Evolutionary conservation across 1,284 basidiomycete species (phyloP).

Genomic region (Cutaneotrichosporon sp.): DNA sequence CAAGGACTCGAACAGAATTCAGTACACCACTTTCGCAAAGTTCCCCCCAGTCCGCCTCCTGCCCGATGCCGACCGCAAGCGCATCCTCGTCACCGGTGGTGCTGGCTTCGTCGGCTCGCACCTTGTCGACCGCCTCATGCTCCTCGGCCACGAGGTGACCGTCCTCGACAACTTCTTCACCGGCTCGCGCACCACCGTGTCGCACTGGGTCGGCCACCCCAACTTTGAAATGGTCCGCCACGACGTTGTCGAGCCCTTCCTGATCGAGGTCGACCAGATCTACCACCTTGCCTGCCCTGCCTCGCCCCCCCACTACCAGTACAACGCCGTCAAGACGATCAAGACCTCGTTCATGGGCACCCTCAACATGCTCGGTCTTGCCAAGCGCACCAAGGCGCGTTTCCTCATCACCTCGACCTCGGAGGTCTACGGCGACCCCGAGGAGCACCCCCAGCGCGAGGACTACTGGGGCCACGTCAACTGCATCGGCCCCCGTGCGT

Average conservation of each 20-base stretch:
- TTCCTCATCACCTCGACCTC: constrained; percentile 88
- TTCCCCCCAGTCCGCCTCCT: constrained; percentile 89
- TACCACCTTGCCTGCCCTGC: constrained; percentile 96
- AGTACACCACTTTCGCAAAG: constrained; percentile 81
- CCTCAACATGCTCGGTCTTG: constrained; percentile 96
- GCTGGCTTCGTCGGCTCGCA: constrained; percentile 98
- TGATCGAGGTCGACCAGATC: constrained; percentile 97
- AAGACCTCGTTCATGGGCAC: constrained; percentile 98
- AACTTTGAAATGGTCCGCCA: constrained; percentile 98
- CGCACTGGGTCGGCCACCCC: constrained; percentile 93
- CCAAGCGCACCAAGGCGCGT: constrained; percentile 92
- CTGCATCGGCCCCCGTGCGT: constrained; percentile 92
- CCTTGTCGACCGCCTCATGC: constrained; percentile 93
- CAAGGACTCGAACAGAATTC: constrained; percentile 69
- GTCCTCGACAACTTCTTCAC: constrained; percentile 99
- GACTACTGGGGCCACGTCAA: constrained; percentile 99
- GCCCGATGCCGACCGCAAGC: constrained; percentile 69
- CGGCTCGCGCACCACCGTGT: constrained; percentile 81
- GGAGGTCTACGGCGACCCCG: constrained; percentile 96
- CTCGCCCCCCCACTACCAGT: constrained; percentile 91
- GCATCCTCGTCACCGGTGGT: constrained; percentile 82
- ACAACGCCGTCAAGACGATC: constrained; percentile 92
- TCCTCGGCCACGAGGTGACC: constrained; percentile 94
- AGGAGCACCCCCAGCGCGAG: constrained; percentile 92
- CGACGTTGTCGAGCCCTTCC: constrained; percentile 92